phyloP scores from a whole-genome alignment of 768 basidiomycete genomes.

The Megacollybia marginata region DNA sequence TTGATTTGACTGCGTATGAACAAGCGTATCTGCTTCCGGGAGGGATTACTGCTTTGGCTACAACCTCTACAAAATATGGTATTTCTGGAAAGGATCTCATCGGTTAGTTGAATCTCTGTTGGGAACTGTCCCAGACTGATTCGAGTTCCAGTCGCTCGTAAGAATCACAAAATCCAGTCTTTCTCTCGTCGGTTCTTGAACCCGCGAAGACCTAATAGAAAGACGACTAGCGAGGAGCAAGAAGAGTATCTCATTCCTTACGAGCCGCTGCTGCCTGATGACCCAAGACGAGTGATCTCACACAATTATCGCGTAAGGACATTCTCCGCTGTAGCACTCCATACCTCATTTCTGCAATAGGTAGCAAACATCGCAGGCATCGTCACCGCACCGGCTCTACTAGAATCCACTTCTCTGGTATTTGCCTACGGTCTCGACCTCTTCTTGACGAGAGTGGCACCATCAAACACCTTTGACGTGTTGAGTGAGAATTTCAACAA shows the following conservation, averaged over 20 bases:
- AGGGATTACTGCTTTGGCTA: conserved; percentile 59
- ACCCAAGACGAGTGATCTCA: conserved; percentile 48
- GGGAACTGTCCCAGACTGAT: not conserved
- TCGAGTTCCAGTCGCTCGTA: conserved; percentile 58
- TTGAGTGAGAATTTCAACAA: conserved; percentile 93
- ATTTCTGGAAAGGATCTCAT: conserved; percentile 84
- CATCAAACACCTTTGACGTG: conserved; percentile 89
- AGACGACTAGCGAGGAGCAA: conserved; percentile 67
- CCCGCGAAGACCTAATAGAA: conserved; percentile 74
- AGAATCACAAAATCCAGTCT: conserved; percentile 64
- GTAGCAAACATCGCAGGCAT: conserved; percentile 64
- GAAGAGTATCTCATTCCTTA: conserved; percentile 87
- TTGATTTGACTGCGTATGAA: conserved; percentile 52
- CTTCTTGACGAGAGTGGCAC: conserved; percentile 78
- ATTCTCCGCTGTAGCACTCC: not conserved
- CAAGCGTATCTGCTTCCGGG: conserved; percentile 66
- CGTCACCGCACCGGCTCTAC: conserved; percentile 70
- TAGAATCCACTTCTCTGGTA: conserved; percentile 89
- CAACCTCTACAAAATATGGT: conserved; percentile 83
- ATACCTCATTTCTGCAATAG: conserved; percentile 25
- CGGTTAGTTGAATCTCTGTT: conserved; percentile 37
- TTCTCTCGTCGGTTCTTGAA: conserved; percentile 71
- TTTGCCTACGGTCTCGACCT: conserved; percentile 85
- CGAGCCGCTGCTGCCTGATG: conserved; percentile 70
- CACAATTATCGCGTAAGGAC: conserved; percentile 36